phyloP scores from a whole-genome alignment of 2,329 filamentous ascomycete species.

The Xylaria sp. region DNA sequence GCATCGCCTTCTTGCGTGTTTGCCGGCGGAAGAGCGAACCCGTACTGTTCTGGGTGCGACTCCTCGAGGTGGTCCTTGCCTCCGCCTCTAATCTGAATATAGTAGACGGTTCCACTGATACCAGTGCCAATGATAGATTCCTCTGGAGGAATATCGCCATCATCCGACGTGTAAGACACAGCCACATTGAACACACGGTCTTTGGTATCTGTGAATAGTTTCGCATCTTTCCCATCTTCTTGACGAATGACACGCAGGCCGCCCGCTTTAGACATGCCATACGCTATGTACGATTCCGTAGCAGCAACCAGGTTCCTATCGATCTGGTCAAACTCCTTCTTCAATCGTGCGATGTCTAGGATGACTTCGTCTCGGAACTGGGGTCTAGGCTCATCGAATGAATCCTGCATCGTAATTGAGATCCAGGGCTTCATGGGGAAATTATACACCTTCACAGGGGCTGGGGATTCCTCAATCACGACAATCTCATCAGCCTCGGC shows the following conservation, averaged over 20 bases:
- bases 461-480: conserved; percentile 72
- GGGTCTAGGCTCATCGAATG: conserved; percentile 64
- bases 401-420: conserved; percentile 78
- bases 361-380: conserved; percentile 81
- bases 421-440: conserved; percentile 98
- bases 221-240: conserved; percentile 90
- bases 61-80: conserved; percentile 84
- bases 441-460: conserved; percentile 84
- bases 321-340: conserved; percentile 98
- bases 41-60: conserved; percentile 82
- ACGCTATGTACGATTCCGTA: conserved; percentile 90
- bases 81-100: conserved; percentile 81
- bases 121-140: conserved; percentile 93
- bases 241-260: conserved; percentile 94
- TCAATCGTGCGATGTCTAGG: conserved; percentile 91
- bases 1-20: conserved; percentile 88
- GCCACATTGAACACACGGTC: conserved; percentile 96
- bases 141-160: conserved; percentile 67
- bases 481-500: conserved; percentile 77
- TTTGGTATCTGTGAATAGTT: conserved; percentile 89
- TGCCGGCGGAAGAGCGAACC: conserved; percentile 89
- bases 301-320: conserved; percentile 93
- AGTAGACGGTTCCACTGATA: conserved; percentile 96
- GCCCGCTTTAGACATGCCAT: conserved; percentile 92
- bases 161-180: conserved; percentile 75